phyloP scores from a whole-genome alignment of 148 eudicot genomes.

The Arctostaphylos glauca region DNA sequence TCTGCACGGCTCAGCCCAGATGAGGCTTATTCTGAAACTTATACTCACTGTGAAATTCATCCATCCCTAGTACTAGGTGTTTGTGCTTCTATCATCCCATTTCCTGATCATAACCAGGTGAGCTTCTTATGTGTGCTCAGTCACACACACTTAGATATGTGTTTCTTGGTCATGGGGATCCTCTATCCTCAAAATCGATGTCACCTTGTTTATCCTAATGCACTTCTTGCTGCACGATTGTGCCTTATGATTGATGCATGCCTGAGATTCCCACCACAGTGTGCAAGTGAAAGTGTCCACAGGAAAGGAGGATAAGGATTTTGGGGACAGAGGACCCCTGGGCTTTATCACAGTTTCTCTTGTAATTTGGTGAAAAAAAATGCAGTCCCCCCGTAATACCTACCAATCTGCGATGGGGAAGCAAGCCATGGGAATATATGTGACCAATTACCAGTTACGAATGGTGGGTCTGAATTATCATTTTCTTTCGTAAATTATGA shows the following conservation, averaged over 20 bases:
- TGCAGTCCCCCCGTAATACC: conserved; percentile 94
- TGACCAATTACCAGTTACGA: conserved; percentile 90
- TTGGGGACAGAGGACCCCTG: conserved; percentile 1
- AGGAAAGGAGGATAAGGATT: background rate
- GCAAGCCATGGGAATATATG: conserved; percentile 98
- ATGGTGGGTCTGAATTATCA: conserved; percentile 36
- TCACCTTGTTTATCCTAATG: conserved; percentile 15
- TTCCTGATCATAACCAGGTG: conserved; percentile 97
- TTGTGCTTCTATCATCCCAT: conserved; percentile 96
- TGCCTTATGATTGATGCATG: background rate
- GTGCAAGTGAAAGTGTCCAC: background rate
- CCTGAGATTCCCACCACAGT: background rate
- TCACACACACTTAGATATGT: background rate
- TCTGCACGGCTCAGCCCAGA: conserved; percentile 64
- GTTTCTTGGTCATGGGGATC: background rate
- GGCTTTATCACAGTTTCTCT: background rate
- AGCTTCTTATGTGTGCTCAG: background rate
- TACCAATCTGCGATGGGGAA: conserved; percentile 99
- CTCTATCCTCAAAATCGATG: background rate
- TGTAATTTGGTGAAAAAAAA: background rate
- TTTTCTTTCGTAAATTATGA: background rate
- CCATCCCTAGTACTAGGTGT: conserved; percentile 91
- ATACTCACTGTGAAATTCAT: conserved; percentile 96
- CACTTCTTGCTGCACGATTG: background rate
- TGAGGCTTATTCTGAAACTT: conserved; percentile 84